Percentiles rank a stretch among this genome's conserved stretches.
phyloP scores from a whole-genome alignment of 441 rosid genomes.

The Aquilaria agallochum region DNA sequence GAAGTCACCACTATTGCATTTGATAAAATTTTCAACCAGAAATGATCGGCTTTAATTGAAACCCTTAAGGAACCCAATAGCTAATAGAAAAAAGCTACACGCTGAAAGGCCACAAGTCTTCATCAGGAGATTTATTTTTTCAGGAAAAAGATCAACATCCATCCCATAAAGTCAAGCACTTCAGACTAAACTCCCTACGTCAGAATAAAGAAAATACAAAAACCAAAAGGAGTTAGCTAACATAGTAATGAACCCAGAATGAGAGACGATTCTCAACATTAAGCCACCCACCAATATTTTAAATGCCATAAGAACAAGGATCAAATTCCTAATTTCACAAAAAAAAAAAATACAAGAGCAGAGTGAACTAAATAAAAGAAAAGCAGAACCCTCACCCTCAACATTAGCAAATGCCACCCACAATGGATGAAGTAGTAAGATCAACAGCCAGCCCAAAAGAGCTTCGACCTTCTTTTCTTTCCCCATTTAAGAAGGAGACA shows the following conservation, averaged over 20 bases:
- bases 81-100: no score
- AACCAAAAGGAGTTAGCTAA: constrained; percentile 11
- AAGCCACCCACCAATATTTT: constrained; percentile 1
- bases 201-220: constrained; percentile 9
- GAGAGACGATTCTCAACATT: not conserved
- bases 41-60: no score
- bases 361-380: not conserved
- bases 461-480: constrained; percentile 39
- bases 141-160: constrained; percentile 10
- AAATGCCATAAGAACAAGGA: constrained; percentile 17
- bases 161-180: constrained; percentile 8
- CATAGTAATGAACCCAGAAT: constrained; percentile 8
- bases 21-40: no score
- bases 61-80: no score
- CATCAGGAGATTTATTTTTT: no score
- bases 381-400: constrained; percentile 55
- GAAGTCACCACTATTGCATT: no score
- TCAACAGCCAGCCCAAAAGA: constrained; percentile 34
- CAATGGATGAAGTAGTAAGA: constrained; percentile 42
- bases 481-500: constrained; percentile 19
- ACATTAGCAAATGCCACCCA: constrained; percentile 60
- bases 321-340: constrained; percentile 14
- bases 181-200: not conserved
- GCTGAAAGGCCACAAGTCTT: no score
- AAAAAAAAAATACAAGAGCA: constrained; percentile 6